A percentile compares a stretch with the other conserved stretches of the same genome.
phyloP scores from a whole-genome alignment of 1,284 basidiomycete species.

The Puccinia horiana region DNA sequence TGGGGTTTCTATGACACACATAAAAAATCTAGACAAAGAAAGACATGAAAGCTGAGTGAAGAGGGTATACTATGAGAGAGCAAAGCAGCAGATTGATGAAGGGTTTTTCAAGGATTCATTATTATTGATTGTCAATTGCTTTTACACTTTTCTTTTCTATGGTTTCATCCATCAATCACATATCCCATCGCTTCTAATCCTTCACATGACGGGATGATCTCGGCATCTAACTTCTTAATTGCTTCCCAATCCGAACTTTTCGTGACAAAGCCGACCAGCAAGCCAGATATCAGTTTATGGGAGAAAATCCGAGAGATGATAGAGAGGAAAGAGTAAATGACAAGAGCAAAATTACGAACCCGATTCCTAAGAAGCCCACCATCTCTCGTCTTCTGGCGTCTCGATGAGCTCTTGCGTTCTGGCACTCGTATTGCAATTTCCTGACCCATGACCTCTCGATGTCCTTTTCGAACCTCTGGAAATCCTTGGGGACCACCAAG shows the following conservation, averaged over 20 bases:
- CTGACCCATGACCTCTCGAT: constrained; percentile 39
- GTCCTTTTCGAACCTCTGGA: constrained; percentile 23
- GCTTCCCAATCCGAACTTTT: constrained; percentile 48
- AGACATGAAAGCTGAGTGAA: too few species aligned
- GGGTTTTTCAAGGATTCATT: neutral
- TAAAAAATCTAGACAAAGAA: too few species aligned
- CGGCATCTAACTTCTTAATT: constrained; percentile 38
- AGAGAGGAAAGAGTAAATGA: neutral
- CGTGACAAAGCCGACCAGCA: neutral
- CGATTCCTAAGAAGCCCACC: constrained; percentile 42
- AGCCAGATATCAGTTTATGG: neutral
- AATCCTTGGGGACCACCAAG: constrained; percentile 12
- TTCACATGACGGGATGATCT: constrained; percentile 45
- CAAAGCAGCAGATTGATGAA: neutral
- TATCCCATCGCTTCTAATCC: constrained; percentile 37
- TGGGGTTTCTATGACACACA: too few species aligned
- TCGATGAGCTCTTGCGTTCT: neutral
- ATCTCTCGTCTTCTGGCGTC: constrained; percentile 25
- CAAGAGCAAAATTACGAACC: constrained; percentile 5
- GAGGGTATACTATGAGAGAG: too few species aligned
- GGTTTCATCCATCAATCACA: constrained; percentile 26
- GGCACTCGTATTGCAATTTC: constrained; percentile 43
- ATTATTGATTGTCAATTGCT: neutral
- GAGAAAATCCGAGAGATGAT: neutral
- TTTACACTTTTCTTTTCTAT: neutral